Evolutionary conservation across 768 basidiomycete genomes (phyloP).

Genomic region (Crassisporium funariophilum): DNA sequence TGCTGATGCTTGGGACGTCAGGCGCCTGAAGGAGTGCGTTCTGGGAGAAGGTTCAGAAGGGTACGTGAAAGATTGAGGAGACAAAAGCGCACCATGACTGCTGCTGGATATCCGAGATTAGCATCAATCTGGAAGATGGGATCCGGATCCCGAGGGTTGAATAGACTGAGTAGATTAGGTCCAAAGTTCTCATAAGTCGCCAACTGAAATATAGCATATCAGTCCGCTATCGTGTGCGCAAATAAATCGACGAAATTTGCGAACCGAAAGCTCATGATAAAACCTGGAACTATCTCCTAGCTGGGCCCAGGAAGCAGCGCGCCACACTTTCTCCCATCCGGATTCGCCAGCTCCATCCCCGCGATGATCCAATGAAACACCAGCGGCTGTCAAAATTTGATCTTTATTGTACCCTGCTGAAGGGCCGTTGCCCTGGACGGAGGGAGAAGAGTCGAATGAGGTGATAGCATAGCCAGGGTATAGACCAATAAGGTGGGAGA

Average conservation of each 20-base stretch:
- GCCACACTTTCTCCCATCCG: conserved; percentile 83
- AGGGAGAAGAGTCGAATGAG: conserved; percentile 48
- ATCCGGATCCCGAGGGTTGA: conserved; percentile 46
- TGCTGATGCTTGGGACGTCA: conserved; percentile 53
- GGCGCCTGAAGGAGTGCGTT: conserved; percentile 70
- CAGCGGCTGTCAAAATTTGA: conserved; percentile 60
- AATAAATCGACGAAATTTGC: no score
- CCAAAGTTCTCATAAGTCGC: conserved; percentile 63
- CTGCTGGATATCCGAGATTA: conserved; percentile 70
- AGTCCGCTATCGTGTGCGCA: no score
- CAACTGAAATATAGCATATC: no score
- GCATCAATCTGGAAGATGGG: conserved; percentile 80
- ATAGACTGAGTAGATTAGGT: conserved; percentile 66
- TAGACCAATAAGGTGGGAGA: conserved; percentile 79
- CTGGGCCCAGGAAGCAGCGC: conserved; percentile 77
- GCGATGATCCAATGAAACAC: conserved; percentile 61
- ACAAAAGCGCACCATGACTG: conserved; percentile 65
- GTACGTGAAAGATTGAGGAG: no score
- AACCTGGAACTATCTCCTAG: conserved; percentile 56
- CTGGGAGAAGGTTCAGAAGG: no score
- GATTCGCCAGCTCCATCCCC: conserved; percentile 75
- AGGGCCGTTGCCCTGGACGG: conserved; percentile 45
- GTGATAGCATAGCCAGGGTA: conserved; percentile 76
- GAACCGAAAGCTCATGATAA: conserved; percentile 69
- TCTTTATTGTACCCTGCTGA: conserved; percentile 46